Evolutionary conservation across 352 stramenopile genomes (phyloP).

Genomic region (Phytophthora hybrid): DNA sequence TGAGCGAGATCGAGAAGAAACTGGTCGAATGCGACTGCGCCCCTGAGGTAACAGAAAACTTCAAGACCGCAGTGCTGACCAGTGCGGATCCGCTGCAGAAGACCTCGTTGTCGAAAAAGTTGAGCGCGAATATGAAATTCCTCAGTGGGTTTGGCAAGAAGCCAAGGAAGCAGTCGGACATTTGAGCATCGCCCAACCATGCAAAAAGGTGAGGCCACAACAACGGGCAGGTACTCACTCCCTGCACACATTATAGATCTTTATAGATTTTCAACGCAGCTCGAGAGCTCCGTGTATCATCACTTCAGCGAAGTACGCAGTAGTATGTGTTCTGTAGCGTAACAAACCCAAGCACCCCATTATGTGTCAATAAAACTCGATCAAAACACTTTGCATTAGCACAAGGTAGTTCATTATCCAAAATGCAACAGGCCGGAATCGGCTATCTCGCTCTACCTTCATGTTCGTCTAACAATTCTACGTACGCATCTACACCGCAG

Average conservation of each 20-base stretch:
- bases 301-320: constrained; percentile 42
- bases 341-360: neutral
- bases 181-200: constrained; percentile 18
- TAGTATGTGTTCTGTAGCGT: constrained; percentile 36
- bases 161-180: constrained; percentile 51
- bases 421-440: constrained; percentile 17
- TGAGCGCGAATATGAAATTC: constrained; percentile 85
- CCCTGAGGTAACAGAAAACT: constrained; percentile 53
- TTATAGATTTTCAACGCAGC: neutral
- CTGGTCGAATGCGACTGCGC: constrained; percentile 54
- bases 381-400: constrained; percentile 10
- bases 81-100: constrained; percentile 52
- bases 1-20: constrained; percentile 77
- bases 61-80: constrained; percentile 61
- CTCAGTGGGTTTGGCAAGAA: constrained; percentile 72
- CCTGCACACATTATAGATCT: neutral
- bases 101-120: constrained; percentile 66
- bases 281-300: constrained; percentile 29
- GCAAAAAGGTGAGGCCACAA: neutral
- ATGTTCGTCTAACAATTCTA: constrained; percentile 35
- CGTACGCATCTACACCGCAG: constrained; percentile 24
- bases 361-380: constrained; percentile 14
- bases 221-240: neutral
- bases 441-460: constrained; percentile 20
- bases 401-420: constrained; percentile 21